Evolutionary conservation across 768 basidiomycete genomes (phyloP), one percentile per base, ranked within the genome.

Genomic region (Coprinopsis sp.): DNA sequence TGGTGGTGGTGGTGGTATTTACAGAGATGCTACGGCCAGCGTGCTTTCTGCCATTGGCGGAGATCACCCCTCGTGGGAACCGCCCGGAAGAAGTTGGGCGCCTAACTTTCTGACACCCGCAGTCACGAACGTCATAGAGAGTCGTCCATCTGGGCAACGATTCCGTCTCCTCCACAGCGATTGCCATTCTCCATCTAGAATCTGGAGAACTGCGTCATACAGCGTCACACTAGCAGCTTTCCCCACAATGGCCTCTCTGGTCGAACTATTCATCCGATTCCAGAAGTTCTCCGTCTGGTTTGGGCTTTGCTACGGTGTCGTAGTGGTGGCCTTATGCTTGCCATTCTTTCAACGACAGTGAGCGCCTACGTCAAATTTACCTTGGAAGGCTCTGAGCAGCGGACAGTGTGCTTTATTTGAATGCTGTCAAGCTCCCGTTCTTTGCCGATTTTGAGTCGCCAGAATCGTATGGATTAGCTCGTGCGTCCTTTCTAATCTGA

Each of bases 391-490:
- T 37, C 28, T 46, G 16, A 34, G 48, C 30, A 2, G 22, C 25
- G n/a, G 24, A 22, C 37, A 75, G 71, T 55, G 58, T 57, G 27
- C 22, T 67, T 11, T 95, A 84, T 62, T 64, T 90, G 52, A 82
- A 96, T 57, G 72, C 73, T 12, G 37, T 91, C 37, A 77, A 66
- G 47, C 52, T 82, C 19, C 91, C 92, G 4, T 68, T 76, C 46
- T 75, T 72, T 49, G 77, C 82, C 0, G 70, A 81, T 24, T 91
- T 77, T 54, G 71, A 79, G 45, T 55, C 65, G 6, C 93, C 93
- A 1, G 88, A 90, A 60, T 74, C 65, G 52, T 90, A 90, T 59
- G 87, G 89, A 1, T 69, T 95, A 45, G 82, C 92, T 23, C 90
- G 89, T 91, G 61, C 46, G 73, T 60, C 24, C 6, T 13, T 14